phyloP scores from a whole-genome alignment of 345 rosid genomes.

The Brassica incana region DNA sequence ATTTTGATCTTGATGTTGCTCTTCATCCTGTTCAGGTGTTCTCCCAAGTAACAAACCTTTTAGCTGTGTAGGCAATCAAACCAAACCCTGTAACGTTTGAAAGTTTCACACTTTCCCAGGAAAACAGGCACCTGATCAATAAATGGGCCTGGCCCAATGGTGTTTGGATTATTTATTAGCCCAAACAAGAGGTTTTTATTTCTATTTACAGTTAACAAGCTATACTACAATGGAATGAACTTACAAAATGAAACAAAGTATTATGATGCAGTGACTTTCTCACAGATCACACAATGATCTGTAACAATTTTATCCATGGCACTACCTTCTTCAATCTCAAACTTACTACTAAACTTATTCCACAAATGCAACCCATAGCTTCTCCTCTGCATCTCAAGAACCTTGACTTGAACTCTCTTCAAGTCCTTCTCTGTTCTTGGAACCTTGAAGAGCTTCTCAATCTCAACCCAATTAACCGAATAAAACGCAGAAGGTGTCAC shows the following conservation, averaged over 20 bases:
- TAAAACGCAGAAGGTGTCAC: background rate
- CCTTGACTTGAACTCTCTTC: background rate
- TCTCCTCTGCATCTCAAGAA: background rate
- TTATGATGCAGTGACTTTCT: background rate
- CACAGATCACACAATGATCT: background rate
- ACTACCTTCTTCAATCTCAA: background rate
- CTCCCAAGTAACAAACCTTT: background rate
- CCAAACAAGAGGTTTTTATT: background rate
- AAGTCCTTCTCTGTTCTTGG: conserved; percentile 4
- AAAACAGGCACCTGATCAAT: background rate
- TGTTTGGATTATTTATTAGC: background rate
- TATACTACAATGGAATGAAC: background rate
- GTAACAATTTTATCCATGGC: background rate
- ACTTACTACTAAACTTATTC: background rate
- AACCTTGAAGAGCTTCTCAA: background rate
- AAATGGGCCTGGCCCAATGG: conserved; percentile 13
- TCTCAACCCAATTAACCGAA: conserved; percentile 1
- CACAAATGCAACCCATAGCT: background rate
- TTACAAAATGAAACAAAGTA: background rate
- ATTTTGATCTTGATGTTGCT: background rate
- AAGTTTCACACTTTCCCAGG: background rate
- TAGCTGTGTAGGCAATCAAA: background rate
- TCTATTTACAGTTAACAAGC: background rate
- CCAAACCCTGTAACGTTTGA: background rate
- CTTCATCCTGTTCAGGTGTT: background rate